Evolutionary conservation across 2,329 filamentous ascomycete genomes (phyloP).

Genomic region (Xylariaceae sp.): DNA sequence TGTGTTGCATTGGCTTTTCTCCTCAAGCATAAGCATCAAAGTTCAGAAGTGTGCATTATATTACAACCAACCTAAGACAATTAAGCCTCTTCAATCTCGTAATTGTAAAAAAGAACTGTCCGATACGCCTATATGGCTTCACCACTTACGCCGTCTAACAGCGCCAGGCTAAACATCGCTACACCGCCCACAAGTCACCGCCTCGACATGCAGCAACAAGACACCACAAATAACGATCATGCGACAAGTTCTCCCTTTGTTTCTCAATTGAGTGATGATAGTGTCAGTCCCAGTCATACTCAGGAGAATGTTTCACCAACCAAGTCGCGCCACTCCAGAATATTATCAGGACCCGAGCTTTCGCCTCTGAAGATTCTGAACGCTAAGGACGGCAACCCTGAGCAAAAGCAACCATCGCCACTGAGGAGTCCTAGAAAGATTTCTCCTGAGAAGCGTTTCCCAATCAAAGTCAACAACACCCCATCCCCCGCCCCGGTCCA

Average conservation of each 20-base stretch:
- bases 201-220: conserved; percentile 28
- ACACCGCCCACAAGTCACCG: conserved; percentile 36
- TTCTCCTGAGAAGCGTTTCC: conserved; percentile 61
- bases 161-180: conserved; percentile 43
- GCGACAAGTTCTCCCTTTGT: conserved; percentile 17
- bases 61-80: no score
- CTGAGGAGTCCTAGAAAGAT: conserved; percentile 45
- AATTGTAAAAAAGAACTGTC: not conserved
- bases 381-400: conserved; percentile 27
- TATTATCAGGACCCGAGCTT: conserved; percentile 59
- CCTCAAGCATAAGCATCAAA: no score
- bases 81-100: no score
- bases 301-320: conserved; percentile 53
- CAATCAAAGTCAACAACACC: conserved; percentile 54
- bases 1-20: no score
- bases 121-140: conserved; percentile 39
- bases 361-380: conserved; percentile 60
- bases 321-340: conserved; percentile 55
- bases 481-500: conserved; percentile 24
- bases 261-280: conserved; percentile 19
- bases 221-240: conserved; percentile 5
- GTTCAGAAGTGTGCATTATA: no score
- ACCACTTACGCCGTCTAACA: conserved; percentile 45
- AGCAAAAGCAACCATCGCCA: conserved; percentile 23
- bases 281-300: conserved; percentile 26